phyloP scores from a whole-genome alignment of 148 eudicot species.

The Nepenthes gracilis region DNA sequence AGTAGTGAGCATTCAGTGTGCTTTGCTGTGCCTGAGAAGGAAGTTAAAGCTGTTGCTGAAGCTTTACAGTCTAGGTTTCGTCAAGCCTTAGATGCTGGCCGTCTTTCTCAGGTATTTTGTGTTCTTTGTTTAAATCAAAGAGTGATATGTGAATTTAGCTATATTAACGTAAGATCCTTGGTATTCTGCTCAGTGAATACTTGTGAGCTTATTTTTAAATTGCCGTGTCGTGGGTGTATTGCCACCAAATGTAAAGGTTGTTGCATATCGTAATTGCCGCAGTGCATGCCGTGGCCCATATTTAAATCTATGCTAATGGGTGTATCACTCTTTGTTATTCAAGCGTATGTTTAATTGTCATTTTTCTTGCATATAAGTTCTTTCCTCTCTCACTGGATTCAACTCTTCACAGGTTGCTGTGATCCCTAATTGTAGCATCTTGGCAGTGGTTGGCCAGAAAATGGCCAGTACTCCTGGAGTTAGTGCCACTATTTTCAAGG shows the following conservation, averaged over 20 bases:
- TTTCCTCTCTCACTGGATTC: conserved; percentile 4
- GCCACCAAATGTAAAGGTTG: too few species aligned
- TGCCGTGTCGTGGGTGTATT: too few species aligned
- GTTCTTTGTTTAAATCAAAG: not conserved
- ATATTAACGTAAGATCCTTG: not conserved
- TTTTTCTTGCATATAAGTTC: not conserved
- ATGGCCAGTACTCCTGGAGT: conserved; percentile 99
- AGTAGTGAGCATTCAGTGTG: conserved; percentile 99
- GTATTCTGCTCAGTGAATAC: too few species aligned
- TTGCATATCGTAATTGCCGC: too few species aligned
- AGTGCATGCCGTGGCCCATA: too few species aligned
- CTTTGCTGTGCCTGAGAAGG: conserved; percentile 96
- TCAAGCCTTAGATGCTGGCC: conserved; percentile 88
- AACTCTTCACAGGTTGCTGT: conserved; percentile 67
- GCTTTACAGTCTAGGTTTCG: conserved; percentile 77
- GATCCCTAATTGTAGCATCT: conserved; percentile 82
- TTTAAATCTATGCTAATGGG: too few species aligned
- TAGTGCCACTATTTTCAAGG: conserved; percentile 87
- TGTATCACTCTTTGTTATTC: too few species aligned
- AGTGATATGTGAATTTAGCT: not conserved
- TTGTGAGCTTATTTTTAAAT: too few species aligned
- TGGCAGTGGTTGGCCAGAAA: conserved; percentile 96
- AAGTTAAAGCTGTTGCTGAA: conserved; percentile 81
- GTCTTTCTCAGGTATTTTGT: conserved; percentile 79
- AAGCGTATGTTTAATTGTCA: too few species aligned